A percentile compares a stretch with the other conserved stretches of the same genome.
Conservation (phyloP, 2,329 filamentous ascomycete genomes). For the Aspergillus novoparasiticus region DNA sequence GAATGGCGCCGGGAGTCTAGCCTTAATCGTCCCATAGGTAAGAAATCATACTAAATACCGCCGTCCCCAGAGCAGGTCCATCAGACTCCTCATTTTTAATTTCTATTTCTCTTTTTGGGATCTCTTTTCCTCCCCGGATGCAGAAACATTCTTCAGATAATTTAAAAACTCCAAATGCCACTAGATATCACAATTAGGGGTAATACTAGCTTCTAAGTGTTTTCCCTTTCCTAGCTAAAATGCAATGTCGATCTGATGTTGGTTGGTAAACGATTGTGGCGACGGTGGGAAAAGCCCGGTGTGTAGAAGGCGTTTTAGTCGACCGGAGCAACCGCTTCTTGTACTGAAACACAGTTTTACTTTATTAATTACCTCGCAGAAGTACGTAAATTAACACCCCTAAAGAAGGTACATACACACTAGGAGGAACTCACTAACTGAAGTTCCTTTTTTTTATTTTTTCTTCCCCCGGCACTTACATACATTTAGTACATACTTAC, state of each 20-base stretch:
- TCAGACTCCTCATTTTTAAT: too few species aligned
- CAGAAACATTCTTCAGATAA: not conserved
- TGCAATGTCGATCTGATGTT: not conserved
- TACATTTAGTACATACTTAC: not conserved
- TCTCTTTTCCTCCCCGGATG: not conserved
- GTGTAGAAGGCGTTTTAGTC: not conserved
- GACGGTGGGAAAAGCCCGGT: not conserved
- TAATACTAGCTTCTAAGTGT: not conserved
- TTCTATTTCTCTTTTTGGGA: too few species aligned
- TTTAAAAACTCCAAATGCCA: not conserved
- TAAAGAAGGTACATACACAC: not conserved
- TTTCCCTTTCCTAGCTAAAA: not conserved
- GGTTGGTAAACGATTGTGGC: not conserved
- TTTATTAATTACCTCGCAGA: not conserved
- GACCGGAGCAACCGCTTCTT: not conserved
- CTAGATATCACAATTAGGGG: not conserved
- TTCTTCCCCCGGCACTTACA: not conserved
- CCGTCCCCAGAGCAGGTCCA: too few species aligned
- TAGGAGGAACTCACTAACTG: not conserved
- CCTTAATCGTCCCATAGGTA: not conserved
- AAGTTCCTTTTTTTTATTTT: too few species aligned
- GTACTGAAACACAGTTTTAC: not conserved
- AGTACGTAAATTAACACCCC: not conserved
- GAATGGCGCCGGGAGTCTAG: slow-evolving; percentile 5
- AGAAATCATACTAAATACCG: too few species aligned